Evolutionary conservation across 441 rosid species (phyloP).

Genomic region (Raphanus hybrid): DNA sequence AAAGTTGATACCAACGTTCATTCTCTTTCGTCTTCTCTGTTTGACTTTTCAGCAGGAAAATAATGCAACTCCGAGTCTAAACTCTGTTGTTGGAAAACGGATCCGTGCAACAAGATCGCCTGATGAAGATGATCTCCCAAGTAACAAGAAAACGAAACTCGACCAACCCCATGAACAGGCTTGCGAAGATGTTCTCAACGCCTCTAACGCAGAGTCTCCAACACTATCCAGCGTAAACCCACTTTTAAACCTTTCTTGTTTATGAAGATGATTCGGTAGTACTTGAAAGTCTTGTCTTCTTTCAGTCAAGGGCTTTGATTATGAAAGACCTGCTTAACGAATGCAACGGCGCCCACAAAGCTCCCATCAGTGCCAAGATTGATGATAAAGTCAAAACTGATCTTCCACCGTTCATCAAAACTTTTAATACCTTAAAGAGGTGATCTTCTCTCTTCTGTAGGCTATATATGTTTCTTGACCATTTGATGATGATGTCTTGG

Average conservation of each 20-base stretch:
- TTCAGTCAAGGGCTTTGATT: neutral
- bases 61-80: neutral
- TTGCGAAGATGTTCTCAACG: neutral
- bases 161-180: neutral
- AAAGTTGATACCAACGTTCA: neutral
- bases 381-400: neutral
- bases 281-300: neutral
- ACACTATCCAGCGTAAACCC: neutral
- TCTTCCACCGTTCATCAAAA: neutral
- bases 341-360: neutral
- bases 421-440: neutral
- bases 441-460: neutral
- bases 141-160: neutral
- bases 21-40: neutral
- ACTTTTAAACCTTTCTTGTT: neutral
- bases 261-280: neutral
- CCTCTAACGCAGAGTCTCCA: neutral
- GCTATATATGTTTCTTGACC: neutral
- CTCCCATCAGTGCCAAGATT: neutral
- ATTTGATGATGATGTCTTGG: neutral
- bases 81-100: neutral
- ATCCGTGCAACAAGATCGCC: neutral
- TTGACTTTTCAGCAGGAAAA: neutral
- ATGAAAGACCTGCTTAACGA: neutral
- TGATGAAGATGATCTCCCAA: neutral